A percentile compares a stretch with the other conserved stretches of the same genome.
Conservation (phyloP, 306 rosid genomes). For the Dryas drummondii region DNA sequence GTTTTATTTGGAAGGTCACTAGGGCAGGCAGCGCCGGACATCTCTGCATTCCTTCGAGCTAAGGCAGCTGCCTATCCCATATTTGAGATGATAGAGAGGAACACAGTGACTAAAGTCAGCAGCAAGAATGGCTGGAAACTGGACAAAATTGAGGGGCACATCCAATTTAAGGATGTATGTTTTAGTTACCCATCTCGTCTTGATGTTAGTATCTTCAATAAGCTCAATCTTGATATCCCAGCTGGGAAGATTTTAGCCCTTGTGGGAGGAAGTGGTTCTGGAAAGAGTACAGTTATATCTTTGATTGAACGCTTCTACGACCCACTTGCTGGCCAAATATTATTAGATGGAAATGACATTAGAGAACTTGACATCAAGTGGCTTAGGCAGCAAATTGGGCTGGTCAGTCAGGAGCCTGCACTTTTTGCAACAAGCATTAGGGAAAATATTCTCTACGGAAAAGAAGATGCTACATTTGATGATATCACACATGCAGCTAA, state of each 20-base stretch:
- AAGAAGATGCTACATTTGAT: constrained; percentile 80
- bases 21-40: constrained; percentile 93
- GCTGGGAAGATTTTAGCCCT: constrained; percentile 86
- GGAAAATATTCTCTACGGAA: constrained; percentile 90
- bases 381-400: constrained; percentile 83
- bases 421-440: constrained; percentile 86
- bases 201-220: constrained; percentile 63
- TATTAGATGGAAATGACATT: constrained; percentile 57
- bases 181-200: constrained; percentile 91
- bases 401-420: constrained; percentile 96
- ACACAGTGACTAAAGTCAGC: constrained; percentile 58
- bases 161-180: constrained; percentile 67
- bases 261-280: constrained; percentile 97
- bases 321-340: constrained; percentile 71
- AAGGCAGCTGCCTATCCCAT: constrained; percentile 94
- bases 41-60: constrained; percentile 81
- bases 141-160: constrained; percentile 68
- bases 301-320: constrained; percentile 94
- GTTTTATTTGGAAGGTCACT: constrained; percentile 58
- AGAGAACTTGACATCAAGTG: constrained; percentile 79
- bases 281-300: constrained; percentile 85
- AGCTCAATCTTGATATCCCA: constrained; percentile 73
- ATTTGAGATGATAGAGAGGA: constrained; percentile 91
- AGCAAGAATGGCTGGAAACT: constrained; percentile 51
- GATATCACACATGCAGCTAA: constrained; percentile 78